These are phyloP conservation scores for Mycena galericulata DNA, from an alignment of 768 basidiomycete species.

Conservation along the genomic window DNA sequence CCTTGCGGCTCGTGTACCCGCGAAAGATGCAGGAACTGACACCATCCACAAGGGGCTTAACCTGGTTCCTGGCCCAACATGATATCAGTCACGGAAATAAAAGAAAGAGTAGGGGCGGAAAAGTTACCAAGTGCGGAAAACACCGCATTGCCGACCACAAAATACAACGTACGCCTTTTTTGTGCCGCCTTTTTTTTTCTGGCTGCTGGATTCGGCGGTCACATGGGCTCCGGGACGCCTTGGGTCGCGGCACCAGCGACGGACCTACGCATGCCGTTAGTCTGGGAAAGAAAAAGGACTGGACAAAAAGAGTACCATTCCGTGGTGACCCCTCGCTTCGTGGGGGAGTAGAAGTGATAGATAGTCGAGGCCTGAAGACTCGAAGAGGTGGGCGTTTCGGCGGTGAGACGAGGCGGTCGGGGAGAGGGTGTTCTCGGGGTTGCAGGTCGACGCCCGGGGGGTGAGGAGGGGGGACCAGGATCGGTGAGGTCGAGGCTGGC, in stretches of 20 bases:
- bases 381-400: too few relatives aligned
- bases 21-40: background rate
- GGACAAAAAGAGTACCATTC: too few relatives aligned
- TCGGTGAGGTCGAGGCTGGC: too few relatives aligned
- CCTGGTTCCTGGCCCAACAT: background rate
- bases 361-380: too few relatives aligned
- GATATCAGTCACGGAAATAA: background rate
- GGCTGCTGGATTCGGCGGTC: background rate
- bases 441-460: too few relatives aligned
- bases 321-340: too few relatives aligned
- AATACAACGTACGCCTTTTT: background rate
- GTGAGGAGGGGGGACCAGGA: too few relatives aligned
- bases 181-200: background rate
- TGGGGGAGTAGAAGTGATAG: too few relatives aligned
- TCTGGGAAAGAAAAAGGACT: background rate
- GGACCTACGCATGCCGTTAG: background rate
- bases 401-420: too few relatives aligned
- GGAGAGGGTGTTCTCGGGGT: too few relatives aligned
- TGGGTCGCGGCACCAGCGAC: background rate
- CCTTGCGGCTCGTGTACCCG: background rate
- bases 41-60: background rate
- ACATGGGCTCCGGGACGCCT: background rate
- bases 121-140: background rate
- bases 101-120: background rate
- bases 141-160: background rate